Evolutionary conservation across 257 asterid species (phyloP), one percentile per base, ranked within the genome.

Genomic region (Dorcoceras hygrometricum): DNA sequence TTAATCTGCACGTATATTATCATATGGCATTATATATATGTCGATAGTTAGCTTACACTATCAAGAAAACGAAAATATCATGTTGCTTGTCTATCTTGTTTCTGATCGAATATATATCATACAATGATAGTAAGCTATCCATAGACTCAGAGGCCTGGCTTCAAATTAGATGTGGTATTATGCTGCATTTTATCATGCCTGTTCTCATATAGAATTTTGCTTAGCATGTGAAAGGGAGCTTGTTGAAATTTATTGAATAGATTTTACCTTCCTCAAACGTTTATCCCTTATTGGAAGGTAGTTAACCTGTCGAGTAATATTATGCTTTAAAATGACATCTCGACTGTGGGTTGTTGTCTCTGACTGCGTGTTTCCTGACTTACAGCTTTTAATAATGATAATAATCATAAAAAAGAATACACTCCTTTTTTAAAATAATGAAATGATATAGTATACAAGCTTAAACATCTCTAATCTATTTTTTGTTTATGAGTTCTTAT

Each of bases 281-380:
- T 39, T 3, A 12, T 3, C 50, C 6, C 6, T 39, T 46, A 46
- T 18, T 2, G 20, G 54, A 28, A 14, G 32, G 23, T 22, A 16
- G 25, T 19, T 2, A 29, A 31, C 9, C 29, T 0, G 3, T 32
- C 59, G 1, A 26, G 59, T 46, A 19, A 46, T 12, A 9, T 23
- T 14, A 14, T 67, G 63, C 63, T 29, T 56, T 22, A 20, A 24
- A 14, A 28, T 70, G 39, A 10, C 61, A 39, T 54, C 43, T 61
- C 23, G 39, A 31, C 57, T 23, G 11, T 46, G 50, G 39, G 10
- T 20, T 11, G 22, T 31, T 19, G 23, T 24, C 26, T 65, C 59
- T 24, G 55, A 28, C 54, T 51, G 51, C 57, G 8, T 59, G 1
- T 66, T 56, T 34, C 43, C 62, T 24, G 24, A 59, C 23, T 8